A percentile compares a stretch with the other conserved stretches of the same genome.
phyloP scores from a whole-genome alignment of 805 yeast genomes.

The Wickerhamiella alocasiicola region DNA sequence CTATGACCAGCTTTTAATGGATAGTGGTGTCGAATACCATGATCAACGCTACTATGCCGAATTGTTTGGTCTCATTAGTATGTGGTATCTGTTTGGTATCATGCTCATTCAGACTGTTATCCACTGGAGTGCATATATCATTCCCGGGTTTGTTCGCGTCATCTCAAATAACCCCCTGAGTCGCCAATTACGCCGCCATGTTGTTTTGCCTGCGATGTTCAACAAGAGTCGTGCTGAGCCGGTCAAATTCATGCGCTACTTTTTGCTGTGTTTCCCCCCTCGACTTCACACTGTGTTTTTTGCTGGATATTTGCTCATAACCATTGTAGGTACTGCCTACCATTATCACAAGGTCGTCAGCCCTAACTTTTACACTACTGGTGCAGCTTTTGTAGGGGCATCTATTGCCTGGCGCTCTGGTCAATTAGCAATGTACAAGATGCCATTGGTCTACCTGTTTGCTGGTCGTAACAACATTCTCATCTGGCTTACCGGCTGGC shows the following conservation, averaged over 20 bases:
- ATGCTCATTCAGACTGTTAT: slow-evolving; percentile 9
- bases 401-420: slow-evolving; percentile 29
- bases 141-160: slow-evolving; percentile 6
- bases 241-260: slow-evolving; percentile 10
- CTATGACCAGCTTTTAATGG: not conserved
- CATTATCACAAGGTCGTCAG: slow-evolving; percentile 1
- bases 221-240: slow-evolving; percentile 21
- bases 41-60: slow-evolving; percentile 4
- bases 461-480: slow-evolving; percentile 59
- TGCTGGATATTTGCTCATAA: slow-evolving; percentile 24
- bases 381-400: not conserved
- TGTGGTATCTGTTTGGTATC: slow-evolving; percentile 13
- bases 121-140: slow-evolving; percentile 11
- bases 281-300: slow-evolving; percentile 32
- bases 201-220: slow-evolving; percentile 25
- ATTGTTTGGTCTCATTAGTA: slow-evolving; percentile 9
- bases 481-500: slow-evolving; percentile 43
- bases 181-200: slow-evolving; percentile 9
- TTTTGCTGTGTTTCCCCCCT: slow-evolving; percentile 27
- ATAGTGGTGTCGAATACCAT: slow-evolving; percentile 3
- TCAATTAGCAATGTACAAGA: slow-evolving; percentile 15
- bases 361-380: not conserved
- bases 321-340: slow-evolving; percentile 6
- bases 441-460: slow-evolving; percentile 49
- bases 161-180: slow-evolving; percentile 3